Evolutionary conservation across 2,329 filamentous ascomycete genomes (phyloP), one percentile per base, ranked within the genome.

Genomic region (Colletotrichum tamarilloi): DNA sequence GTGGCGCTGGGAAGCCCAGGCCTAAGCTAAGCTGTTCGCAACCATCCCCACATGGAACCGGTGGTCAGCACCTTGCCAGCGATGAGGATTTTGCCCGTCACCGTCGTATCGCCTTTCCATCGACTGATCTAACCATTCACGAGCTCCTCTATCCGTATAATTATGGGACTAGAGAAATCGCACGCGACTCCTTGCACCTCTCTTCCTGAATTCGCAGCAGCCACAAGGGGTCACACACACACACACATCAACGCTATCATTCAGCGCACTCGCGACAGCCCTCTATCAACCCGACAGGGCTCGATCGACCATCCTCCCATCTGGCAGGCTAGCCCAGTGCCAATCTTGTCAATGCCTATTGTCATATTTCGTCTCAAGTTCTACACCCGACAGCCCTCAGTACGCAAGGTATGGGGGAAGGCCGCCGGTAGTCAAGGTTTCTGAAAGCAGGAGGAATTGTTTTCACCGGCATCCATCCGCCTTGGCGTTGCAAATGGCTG

Each of bases 401-500:
- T 24, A 32, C 8, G n/a, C 24, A 42, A 38, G 49, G n/a, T 19
- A 22, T 35, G 68, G 24, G 42, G 26, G 30, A 49, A 49, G 64
- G 49, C 46, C 35, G 59, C 59, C 58, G 26, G 35, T 52, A 32
- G 35, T 65, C 62, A 60, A 58, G 28, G 55, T 66, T 71, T 32
- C 59, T 57, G 56, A 59, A 11, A 56, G 65, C 71, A 66, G 24
- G 35, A 65, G 55, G 46, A 57, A n/a, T 57, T 32, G 67, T 70
- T 62, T 62, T 46, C 65, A 49, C 35, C 32, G 49, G 67, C 49
- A 24, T 57, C 35, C 28, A 52, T 55, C 67, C 67, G 60, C 57
- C 70, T 73, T 73, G 70, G 70, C 70, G 56, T 62, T 62, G 60
- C 38, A 26, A 16, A 32, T 26, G 42, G 60, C 59, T 30, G 53